Percentiles rank a stretch among this genome's conserved stretches.
phyloP scores from a whole-genome alignment of 2,329 filamentous ascomycete species.

The Mollisia scopiformis region DNA sequence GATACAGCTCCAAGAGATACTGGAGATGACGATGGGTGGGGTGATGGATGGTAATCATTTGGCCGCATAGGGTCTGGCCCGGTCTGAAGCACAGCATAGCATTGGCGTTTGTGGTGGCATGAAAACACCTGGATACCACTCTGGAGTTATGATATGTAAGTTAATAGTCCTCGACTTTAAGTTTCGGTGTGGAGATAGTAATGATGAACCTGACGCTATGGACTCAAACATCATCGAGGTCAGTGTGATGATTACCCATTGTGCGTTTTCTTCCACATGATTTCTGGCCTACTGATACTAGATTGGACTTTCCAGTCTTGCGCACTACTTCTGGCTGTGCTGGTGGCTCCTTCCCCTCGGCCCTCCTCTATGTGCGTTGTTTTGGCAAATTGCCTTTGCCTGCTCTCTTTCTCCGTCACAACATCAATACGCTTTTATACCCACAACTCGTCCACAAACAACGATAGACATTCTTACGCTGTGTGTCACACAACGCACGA shows the following conservation, averaged over 20 bases:
- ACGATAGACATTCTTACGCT: too few relatives aligned
- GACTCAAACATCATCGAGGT: too few relatives aligned
- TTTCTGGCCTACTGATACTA: neutral
- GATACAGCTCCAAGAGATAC: slow-evolving; percentile 66
- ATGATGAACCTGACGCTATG: neutral
- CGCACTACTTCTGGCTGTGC: neutral
- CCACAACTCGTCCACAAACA: too few relatives aligned
- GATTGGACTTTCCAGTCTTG: neutral
- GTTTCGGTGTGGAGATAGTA: neutral
- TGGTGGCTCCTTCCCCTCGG: neutral
- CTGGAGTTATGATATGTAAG: neutral
- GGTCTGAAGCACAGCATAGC: neutral
- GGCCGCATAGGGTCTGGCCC: neutral
- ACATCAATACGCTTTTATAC: too few relatives aligned
- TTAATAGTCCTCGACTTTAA: neutral
- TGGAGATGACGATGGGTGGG: slow-evolving; percentile 64
- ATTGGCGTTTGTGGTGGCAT: neutral
- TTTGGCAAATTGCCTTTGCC: neutral
- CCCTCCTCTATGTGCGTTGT: neutral
- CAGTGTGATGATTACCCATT: too few relatives aligned
- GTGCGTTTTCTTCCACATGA: too few relatives aligned
- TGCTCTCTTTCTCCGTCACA: neutral
- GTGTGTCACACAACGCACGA: too few relatives aligned
- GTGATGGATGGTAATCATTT: slow-evolving; percentile 61
- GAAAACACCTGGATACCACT: neutral